Evolutionary conservation across 202 grass and related monocot species (phyloP).

Genomic region (Elaeis oleifera): DNA sequence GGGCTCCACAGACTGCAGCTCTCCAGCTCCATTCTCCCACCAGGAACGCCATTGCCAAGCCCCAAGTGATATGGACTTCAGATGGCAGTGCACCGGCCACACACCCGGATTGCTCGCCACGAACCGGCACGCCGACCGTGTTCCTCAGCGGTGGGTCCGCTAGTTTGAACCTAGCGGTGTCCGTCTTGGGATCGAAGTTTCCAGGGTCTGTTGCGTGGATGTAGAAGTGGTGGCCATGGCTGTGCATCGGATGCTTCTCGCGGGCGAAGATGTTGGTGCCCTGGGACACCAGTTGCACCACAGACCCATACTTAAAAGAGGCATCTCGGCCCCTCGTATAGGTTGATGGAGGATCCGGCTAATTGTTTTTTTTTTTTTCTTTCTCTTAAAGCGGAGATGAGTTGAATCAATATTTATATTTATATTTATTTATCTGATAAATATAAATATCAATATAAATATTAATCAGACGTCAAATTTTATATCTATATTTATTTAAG

Average conservation of each 20-base stretch:
- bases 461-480: no score
- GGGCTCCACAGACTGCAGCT: constrained; percentile 37
- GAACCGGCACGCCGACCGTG: constrained; percentile 39
- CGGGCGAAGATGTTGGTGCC: constrained; percentile 62
- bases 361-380: no score
- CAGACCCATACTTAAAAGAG: constrained; percentile 24
- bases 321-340: constrained; percentile 43
- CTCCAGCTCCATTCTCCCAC: constrained; percentile 64
- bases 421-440: no score
- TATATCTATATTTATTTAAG: no score
- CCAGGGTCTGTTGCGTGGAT: no score
- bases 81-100: constrained; percentile 84
- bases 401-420: no score
- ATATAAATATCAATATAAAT: no score
- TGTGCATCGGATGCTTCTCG: constrained; percentile 69
- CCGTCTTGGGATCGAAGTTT: no score
- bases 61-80: constrained; percentile 89
- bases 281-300: constrained; percentile 61
- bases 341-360: neutral
- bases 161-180: no score
- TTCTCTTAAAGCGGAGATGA: no score
- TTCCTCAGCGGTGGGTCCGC: constrained; percentile 53
- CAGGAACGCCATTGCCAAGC: constrained; percentile 63
- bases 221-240: constrained; percentile 32
- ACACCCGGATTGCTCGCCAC: constrained; percentile 57